phyloP scores from a whole-genome alignment of 306 rosid species.

The Astragalus membranaceus region DNA sequence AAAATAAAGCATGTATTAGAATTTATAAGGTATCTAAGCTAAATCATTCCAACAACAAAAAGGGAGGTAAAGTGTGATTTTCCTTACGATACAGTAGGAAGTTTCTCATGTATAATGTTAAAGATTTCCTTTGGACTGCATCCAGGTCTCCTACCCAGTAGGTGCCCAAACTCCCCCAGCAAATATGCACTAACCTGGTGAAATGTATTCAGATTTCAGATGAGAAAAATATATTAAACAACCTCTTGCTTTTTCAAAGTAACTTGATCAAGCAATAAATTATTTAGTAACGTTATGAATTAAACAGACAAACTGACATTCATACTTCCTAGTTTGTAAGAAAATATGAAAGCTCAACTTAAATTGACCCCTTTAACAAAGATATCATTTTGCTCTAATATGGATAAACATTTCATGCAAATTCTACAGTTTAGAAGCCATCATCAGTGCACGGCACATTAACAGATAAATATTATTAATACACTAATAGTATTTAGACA shows the following conservation, averaged over 20 bases:
- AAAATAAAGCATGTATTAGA: constrained; percentile 32
- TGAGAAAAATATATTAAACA: constrained; percentile 3
- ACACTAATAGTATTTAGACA: background rate
- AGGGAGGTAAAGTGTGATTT: constrained; percentile 11
- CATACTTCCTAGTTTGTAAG: constrained; percentile 5
- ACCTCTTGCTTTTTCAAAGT: constrained; percentile 1
- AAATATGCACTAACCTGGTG: constrained; percentile 94
- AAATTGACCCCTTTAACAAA: constrained; percentile 7
- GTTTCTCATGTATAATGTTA: constrained; percentile 87
- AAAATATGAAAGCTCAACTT: background rate
- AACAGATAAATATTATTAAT: background rate
- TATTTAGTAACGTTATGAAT: background rate
- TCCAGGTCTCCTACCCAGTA: constrained; percentile 87
- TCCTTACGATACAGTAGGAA: constrained; percentile 93
- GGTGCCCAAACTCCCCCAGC: constrained; percentile 98
- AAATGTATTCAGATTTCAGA: constrained; percentile 18
- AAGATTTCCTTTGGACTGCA: constrained; percentile 86
- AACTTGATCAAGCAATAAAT: constrained; percentile 10
- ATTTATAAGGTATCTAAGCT: constrained; percentile 19
- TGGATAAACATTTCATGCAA: background rate
- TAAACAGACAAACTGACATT: background rate
- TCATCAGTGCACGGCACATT: background rate
- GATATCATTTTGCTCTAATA: background rate
- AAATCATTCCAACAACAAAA: background rate
- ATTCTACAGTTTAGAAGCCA: constrained; percentile 18